Evolutionary conservation across 1,139 yeast species (phyloP), one percentile per base, ranked within the genome.

Genomic region (Zygosaccharomyces sapae): DNA sequence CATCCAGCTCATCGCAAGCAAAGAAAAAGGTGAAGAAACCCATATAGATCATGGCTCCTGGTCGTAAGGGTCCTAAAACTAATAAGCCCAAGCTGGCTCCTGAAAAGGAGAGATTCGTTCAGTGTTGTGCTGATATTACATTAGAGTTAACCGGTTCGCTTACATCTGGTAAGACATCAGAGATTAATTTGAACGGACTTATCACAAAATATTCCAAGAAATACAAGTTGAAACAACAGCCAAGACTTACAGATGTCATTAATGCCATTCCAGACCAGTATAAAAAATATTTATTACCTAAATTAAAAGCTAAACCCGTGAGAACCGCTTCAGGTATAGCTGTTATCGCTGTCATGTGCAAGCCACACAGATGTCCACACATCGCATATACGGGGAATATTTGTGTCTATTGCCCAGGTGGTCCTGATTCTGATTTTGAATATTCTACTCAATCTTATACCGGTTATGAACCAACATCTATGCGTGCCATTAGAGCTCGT

Each of bases 361-460:
- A 92, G 67, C 98, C 98, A 3, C 98, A 92, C 68, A 77, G 99
- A 71, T 92, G 99, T 70, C 99, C 99, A 27, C 99, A 92, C 68
- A 94, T 92, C 62, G 97, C 98, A 29, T 94, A 92, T 67, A 92
- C 99, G 0, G 99, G 99, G 51, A 92, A 92, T 63, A 92, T 92
- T 54, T 92, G 99, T 74, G 98, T 92, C 13, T 92, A 92, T 66
- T 92, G 99, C 71, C 99, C 99, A 3, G 99, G 99, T 50, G 99
- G 99, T 1, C 99, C 99, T 1, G 99, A 92, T 67, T 85, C 95
- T 1, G 99, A 92, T 70, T 92, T 92, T 63, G 99, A 92, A 65
- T 92, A 92, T 67, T 87, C 96, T 1, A 92, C 99, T 1, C 99
- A 92, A 69, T 89, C 97, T 2, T 92, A 92, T 63, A 92, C 99